These are phyloP conservation scores for Didymella keratinophila DNA, from an alignment of 2,329 filamentous ascomycete species.

Conservation along the genomic window DNA sequence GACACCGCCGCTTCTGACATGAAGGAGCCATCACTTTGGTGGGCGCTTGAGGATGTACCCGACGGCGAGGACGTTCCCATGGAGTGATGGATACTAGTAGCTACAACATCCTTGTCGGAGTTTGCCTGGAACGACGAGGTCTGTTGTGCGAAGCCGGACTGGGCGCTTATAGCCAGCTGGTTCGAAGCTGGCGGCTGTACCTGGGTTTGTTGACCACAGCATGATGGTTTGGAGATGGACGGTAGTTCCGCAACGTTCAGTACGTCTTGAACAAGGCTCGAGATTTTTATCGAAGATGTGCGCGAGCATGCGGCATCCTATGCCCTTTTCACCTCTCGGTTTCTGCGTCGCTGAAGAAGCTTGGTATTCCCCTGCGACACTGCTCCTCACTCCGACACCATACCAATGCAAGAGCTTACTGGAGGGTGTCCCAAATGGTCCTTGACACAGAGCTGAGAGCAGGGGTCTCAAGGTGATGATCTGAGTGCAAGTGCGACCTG, in stretches of 20 bases:
- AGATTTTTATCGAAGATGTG: too few relatives aligned
- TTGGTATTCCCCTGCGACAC: neutral
- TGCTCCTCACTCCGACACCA: neutral
- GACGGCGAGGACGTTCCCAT: neutral
- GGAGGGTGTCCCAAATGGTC: neutral
- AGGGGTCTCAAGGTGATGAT: neutral
- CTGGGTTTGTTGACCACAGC: neutral
- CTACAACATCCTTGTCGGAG: neutral
- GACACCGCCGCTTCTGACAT: slow-evolving; percentile 11
- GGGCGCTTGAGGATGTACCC: slow-evolving; percentile 7
- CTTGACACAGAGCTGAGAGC: neutral
- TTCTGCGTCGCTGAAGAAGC: neutral
- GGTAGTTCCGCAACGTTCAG: neutral
- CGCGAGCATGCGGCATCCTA: too few relatives aligned
- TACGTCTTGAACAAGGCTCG: neutral
- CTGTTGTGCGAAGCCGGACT: neutral
- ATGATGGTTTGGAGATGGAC: neutral
- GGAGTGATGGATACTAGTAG: neutral
- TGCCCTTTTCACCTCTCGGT: neutral
- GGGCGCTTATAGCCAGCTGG: neutral
- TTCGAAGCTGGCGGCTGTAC: neutral
- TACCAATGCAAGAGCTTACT: too few relatives aligned
- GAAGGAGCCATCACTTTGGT: slow-evolving; percentile 8
- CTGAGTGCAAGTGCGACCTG: neutral
- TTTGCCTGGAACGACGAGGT: neutral